Base-by-base conservation (phyloP, 2,329 filamentous ascomycete species). In the Colletotrichum chrysophilum region DNA sequence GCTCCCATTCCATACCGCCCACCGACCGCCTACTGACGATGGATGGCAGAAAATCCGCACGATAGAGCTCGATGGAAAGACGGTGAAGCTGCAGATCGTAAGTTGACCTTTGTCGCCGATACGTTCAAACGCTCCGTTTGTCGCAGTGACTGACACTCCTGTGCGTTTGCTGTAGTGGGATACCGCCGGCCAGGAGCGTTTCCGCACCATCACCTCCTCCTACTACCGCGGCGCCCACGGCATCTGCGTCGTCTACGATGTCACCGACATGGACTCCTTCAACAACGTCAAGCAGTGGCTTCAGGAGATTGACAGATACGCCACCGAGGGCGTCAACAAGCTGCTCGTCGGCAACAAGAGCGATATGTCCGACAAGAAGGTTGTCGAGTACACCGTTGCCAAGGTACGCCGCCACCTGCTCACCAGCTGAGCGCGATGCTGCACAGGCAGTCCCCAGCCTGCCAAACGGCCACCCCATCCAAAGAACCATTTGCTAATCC, bases 251-350 rank as follows among this genome's bases (percentile, higher is more conserved):
- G 97, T 99, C 85, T 99, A 98, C 92, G 97, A 99, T 93, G 97
- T 99, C 84, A 99, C 97, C 80, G 97, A 99, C 87, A 98, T 98
- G 96, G 97, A 98, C 87, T 98, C 95, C 34, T 99, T 99, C 95
- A 98, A 99, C 93, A 99, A 98, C 90, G 97, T 99, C 83, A 98
- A 99, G 94, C 97, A 99, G 91, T 99, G 97, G 97, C 93, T 99
- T 78, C 97, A 99, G 88, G 97, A 99, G 90, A 99, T 99, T 82
- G 97, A 99, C 90, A 94, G 97, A 86, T 98, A 99, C 84, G 97
- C 97, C 81, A 99, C 97, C 80, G 97, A 99, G 89, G 97, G 97
- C 79, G 97, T 99, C 84, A 99, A 99, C 93, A 99, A 99, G 92
- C 92, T 99, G 80, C 93, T 99, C 77, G 96, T 99, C 78, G 97